Conservation (phyloP, 352 stramenopile species). For the Phytophthora fragariaefolia region DNA sequence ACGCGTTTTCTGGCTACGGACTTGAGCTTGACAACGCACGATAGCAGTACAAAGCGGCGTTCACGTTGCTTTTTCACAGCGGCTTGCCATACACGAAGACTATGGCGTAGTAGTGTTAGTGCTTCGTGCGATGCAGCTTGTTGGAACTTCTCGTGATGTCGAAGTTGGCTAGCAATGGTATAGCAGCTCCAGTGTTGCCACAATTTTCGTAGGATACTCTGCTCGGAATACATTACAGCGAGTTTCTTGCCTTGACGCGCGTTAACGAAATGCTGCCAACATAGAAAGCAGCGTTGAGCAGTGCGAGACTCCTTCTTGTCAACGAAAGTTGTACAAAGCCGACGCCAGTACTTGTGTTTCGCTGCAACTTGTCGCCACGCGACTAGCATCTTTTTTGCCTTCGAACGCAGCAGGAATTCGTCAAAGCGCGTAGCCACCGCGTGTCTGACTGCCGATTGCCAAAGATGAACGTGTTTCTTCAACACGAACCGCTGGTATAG, state of each 20-base stretch:
- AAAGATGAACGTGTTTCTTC: conserved; percentile 45
- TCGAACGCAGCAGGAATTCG: conserved; percentile 23
- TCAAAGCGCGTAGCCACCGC: conserved; percentile 48
- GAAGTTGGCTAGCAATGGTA: conserved; percentile 4
- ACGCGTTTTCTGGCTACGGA: conserved; percentile 23
- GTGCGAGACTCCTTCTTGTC: conserved; percentile 6
- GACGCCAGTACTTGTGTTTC: conserved; percentile 34
- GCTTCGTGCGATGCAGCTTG: conserved; percentile 14
- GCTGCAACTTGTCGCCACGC: conserved; percentile 34
- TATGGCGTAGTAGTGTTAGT: conserved; percentile 2
- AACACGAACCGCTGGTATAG: conserved; percentile 42
- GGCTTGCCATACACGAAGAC: conserved; percentile 26
- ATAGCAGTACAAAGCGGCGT: conserved; percentile 53
- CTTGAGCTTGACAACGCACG: conserved; percentile 59
- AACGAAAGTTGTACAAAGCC: conserved; percentile 23
- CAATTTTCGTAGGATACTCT: conserved; percentile 7
- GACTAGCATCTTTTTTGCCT: conserved; percentile 35
- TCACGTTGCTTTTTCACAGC: conserved; percentile 36
- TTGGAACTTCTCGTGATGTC: conserved; percentile 15
- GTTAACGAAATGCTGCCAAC: conserved; percentile 33
- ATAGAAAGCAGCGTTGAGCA: conserved; percentile 17
- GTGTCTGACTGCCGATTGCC: conserved; percentile 38
- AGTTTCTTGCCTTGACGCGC: conserved; percentile 6
- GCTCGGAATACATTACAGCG: conserved; percentile 15
- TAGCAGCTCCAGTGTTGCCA: conserved; percentile 18